phyloP scores from a whole-genome alignment of 1,284 basidiomycete species.

The Ceratobasidium papillatum region DNA sequence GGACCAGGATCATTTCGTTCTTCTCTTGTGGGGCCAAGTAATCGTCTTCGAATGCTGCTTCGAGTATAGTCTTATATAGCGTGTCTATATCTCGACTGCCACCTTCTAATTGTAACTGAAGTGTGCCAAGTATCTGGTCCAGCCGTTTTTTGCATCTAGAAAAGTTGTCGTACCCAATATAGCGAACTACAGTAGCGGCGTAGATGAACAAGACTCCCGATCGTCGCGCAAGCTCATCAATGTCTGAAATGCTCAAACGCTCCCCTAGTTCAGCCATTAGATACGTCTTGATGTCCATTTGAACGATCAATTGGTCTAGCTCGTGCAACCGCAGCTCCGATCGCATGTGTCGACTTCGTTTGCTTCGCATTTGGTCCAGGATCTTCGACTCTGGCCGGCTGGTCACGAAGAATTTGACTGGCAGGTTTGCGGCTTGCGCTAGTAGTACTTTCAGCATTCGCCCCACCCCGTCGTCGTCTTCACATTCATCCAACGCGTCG shows the following conservation, averaged over 20 bases:
- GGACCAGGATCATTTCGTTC: not conserved
- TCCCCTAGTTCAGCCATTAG: not conserved
- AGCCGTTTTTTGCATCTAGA: not conserved
- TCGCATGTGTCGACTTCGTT: too few species aligned
- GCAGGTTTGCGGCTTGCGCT: not conserved
- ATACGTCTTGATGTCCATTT: not conserved
- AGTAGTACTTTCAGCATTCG: not conserved
- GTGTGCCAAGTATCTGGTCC: not conserved
- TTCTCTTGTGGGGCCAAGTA: not conserved
- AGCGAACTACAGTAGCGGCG: not conserved
- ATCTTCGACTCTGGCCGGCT: not conserved
- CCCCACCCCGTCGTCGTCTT: not conserved
- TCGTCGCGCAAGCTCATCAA: not conserved
- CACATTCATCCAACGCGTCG: slow-evolving; percentile 2
- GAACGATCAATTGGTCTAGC: not conserved
- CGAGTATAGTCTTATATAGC: not conserved
- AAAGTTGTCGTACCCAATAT: not conserved
- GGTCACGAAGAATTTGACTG: not conserved
- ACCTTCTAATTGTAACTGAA: not conserved
- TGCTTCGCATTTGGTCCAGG: not conserved
- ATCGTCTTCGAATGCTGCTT: not conserved
- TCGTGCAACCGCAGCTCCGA: not conserved
- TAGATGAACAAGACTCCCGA: not conserved
- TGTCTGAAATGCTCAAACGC: not conserved
- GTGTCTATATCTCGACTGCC: not conserved